Evolutionary conservation across 1,139 yeast genomes (phyloP), one percentile per base, ranked within the genome.

Genomic region (Pichia cactophila): DNA sequence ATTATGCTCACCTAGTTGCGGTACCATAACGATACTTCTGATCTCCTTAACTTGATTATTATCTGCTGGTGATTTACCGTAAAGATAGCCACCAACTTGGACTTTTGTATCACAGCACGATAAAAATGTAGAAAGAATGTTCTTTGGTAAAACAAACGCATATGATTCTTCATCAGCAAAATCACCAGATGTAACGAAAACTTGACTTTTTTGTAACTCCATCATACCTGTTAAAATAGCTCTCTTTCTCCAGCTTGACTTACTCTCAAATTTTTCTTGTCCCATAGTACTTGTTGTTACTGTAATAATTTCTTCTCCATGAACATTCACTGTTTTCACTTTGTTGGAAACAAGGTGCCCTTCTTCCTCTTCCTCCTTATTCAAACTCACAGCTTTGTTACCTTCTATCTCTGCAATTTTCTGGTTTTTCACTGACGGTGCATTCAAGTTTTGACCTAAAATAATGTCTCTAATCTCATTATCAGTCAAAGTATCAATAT

Each of bases 271-370:
- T 3, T 83, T 70, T 69, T 81, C 84, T 58, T 88, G 95, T 61
- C 89, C 98, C 62, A 86, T 90, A 57, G 81, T 81, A 23, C 94
- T 81, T 0, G 98, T 89, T 0, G 97, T 89, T 23, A 92, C 96
- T 0, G 96, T 94, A 39, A 86, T 83, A 61, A 94, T 90, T 60
- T 90, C 95, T 62, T 92, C 98, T 38, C 99, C 99, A 61, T 90
- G 97, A 2, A 88, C 95, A 62, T 89, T 94, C 29, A 84, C 82
- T 0, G 96, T 86, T 50, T 83, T 83, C 0, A 95, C 81, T 59
- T 88, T 90, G 60, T 86, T 74, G 0, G 96, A 96, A 0, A 94
- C 82, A 35, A 83, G 68, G 42, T 62, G 65, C 33, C 69, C 68
- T 47, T 70, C 61, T 7, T 45, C 52, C 4, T 49, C 52, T 14